Percentiles rank a stretch among this genome's conserved stretches.
phyloP scores from a whole-genome alignment of 75 land plant genomes.

The Sequoia sempervirens region DNA sequence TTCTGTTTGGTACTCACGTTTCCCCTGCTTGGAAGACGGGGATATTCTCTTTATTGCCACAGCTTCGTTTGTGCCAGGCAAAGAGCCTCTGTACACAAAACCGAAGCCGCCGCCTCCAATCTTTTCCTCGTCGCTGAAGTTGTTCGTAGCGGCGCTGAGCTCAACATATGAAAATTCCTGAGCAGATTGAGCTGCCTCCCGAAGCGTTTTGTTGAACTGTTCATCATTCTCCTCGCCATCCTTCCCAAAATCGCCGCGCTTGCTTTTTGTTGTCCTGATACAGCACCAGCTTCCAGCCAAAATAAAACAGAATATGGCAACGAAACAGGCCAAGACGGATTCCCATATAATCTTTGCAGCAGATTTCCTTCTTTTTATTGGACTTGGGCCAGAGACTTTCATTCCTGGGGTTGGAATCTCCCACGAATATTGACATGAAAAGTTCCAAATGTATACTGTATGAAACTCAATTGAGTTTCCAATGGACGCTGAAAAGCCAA shows the following conservation, averaged over 20 bases:
- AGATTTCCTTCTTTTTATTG: too few species aligned
- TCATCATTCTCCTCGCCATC: not conserved
- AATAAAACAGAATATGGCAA: too few species aligned
- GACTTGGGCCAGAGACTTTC: not conserved
- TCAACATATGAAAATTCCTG: constrained; percentile 31
- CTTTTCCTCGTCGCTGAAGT: too few species aligned
- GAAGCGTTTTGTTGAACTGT: not conserved
- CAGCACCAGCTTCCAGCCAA: too few species aligned
- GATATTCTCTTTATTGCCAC: too few species aligned
- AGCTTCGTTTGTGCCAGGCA: constrained; percentile 4
- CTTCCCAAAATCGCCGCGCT: not conserved
- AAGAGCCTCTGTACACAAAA: constrained; percentile 24
- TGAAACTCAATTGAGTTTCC: constrained; percentile 26
- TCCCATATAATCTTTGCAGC: too few species aligned
- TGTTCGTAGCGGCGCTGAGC: constrained; percentile 27
- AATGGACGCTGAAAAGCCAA: constrained; percentile 50
- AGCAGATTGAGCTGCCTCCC: constrained; percentile 5
- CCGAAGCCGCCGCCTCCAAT: constrained; percentile 24
- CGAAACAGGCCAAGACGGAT: too few species aligned
- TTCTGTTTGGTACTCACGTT: too few species aligned
- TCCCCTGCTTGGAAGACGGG: too few species aligned
- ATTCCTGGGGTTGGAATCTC: constrained; percentile 13
- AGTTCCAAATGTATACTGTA: too few species aligned
- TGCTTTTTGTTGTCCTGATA: not conserved
- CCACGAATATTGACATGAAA: too few species aligned